Evolutionary conservation across 768 basidiomycete genomes (phyloP), one percentile per base, ranked within the genome.

Genomic region (Pisolithus tinctorius): DNA sequence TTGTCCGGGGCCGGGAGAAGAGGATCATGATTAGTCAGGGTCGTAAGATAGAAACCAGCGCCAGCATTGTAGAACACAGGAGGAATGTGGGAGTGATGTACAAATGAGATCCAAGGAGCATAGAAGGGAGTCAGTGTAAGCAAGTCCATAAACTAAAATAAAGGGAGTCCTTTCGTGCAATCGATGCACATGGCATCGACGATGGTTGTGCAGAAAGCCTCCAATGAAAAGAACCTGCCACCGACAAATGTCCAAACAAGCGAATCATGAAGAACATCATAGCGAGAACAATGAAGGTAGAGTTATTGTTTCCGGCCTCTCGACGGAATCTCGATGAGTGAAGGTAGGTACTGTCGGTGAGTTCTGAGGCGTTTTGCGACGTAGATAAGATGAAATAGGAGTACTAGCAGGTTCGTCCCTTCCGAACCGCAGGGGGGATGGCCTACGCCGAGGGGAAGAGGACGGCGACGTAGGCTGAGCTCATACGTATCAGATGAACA

Each of bases 301-400:
- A 3, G 51, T 42, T 17, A 67, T 67, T 3, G 55, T 57, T 47
- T 68, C 62, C 27, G 68, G 66, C 46, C 68, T 63, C 46, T 68
- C 62, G 11, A 54, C n/a, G 6, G 65, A 61, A 9, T 49, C 52
- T 6, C 64, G 57, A 17, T 66, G 75, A 49, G 77, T 71, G 63
- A 86, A 87, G 10, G 78, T 78, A 11, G 84, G 79, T 2, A 82
- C 80, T 14, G 80, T 82, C 0, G 87, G 86, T 10, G 88, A 87
- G 37, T 79, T 75, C 52, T 82, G 81, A 27, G 88, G 87, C 1
- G 86, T 87, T 69, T 82, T 86, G 55, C 88, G 82, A 55, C 88
- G 86, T 40, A 86, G 83, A 53, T 85, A 90, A 37, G 79, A 77
- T 26, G 88, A 91, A 49, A 91, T 90, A 49, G 88, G 88, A 13